Conservation (phyloP, 306 rosid species). For the Malus orientalis region DNA sequence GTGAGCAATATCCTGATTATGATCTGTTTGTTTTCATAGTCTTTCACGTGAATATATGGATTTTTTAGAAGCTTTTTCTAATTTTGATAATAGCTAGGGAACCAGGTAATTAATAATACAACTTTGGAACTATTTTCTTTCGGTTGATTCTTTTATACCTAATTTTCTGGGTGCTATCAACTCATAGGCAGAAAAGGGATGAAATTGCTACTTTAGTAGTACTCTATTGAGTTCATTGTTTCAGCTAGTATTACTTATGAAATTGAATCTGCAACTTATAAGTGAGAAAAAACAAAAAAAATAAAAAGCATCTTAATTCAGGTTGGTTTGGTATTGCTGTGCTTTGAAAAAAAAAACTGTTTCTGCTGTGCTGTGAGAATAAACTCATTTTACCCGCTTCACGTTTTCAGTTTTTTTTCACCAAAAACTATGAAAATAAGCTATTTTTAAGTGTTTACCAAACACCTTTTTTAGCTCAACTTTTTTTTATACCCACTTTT, state of each 20-base stretch:
- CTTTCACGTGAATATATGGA: background rate
- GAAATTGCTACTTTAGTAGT: background rate
- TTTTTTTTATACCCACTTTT: too few relatives aligned
- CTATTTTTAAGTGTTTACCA: too few relatives aligned
- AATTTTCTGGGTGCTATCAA: background rate
- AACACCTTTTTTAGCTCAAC: too few relatives aligned
- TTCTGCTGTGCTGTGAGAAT: too few relatives aligned
- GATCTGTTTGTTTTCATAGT: background rate
- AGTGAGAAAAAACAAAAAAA: background rate
- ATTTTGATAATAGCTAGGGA: background rate
- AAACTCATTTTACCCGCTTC: too few relatives aligned
- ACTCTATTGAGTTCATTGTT: background rate
- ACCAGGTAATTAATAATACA: background rate
- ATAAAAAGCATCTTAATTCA: background rate
- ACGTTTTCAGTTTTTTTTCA: too few relatives aligned
- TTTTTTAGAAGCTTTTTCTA: background rate
- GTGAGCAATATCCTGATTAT: too few relatives aligned
- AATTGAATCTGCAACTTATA: background rate
- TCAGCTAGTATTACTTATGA: background rate
- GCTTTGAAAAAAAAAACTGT: too few relatives aligned
- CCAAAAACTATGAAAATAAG: too few relatives aligned
- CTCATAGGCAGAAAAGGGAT: background rate
- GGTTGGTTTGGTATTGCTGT: too few relatives aligned
- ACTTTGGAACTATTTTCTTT: background rate
- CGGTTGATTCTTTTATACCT: background rate